A percentile compares a stretch with the other conserved stretches of the same genome.
Conservation (phyloP, 306 rosid species). For the Ormosia semicastrata region DNA sequence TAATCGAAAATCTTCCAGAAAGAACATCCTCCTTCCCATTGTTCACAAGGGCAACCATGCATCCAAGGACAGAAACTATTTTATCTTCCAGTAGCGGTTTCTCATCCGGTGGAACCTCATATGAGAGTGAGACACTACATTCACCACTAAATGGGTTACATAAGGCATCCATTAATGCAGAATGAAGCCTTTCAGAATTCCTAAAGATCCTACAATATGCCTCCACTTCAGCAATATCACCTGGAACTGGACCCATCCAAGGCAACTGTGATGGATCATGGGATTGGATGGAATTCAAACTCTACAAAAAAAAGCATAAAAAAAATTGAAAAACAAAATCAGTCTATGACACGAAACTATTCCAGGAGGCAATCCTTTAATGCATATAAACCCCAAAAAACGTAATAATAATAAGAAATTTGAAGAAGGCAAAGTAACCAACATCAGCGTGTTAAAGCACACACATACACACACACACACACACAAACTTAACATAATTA, state of each 20-base stretch:
- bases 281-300: slow-evolving; percentile 44
- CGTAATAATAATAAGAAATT: neutral
- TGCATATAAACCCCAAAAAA: neutral
- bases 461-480: neutral
- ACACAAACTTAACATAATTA: neutral
- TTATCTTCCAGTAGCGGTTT: slow-evolving; percentile 78
- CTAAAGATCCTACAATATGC: slow-evolving; percentile 94
- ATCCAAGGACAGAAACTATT: slow-evolving; percentile 89
- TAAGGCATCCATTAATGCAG: slow-evolving; percentile 70
- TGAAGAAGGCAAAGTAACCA: neutral
- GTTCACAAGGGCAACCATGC: slow-evolving; percentile 75
- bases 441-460: neutral
- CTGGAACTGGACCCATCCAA: slow-evolving; percentile 88
- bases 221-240: slow-evolving; percentile 97
- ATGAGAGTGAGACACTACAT: slow-evolving; percentile 77
- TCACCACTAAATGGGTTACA: slow-evolving; percentile 82
- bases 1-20: slow-evolving; percentile 65
- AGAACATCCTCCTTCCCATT: slow-evolving; percentile 76
- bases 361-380: neutral
- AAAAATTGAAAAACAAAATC: neutral
- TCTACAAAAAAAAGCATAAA: slow-evolving; percentile 21
- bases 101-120: slow-evolving; percentile 60
- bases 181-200: slow-evolving; percentile 68
- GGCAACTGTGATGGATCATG: slow-evolving; percentile 47
- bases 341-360: slow-evolving; percentile 16